A percentile compares a stretch with the other conserved stretches of the same genome.
Evolutionary conservation across 768 basidiomycete species (phyloP).

Genomic region (Lanmaoa rubissima): DNA sequence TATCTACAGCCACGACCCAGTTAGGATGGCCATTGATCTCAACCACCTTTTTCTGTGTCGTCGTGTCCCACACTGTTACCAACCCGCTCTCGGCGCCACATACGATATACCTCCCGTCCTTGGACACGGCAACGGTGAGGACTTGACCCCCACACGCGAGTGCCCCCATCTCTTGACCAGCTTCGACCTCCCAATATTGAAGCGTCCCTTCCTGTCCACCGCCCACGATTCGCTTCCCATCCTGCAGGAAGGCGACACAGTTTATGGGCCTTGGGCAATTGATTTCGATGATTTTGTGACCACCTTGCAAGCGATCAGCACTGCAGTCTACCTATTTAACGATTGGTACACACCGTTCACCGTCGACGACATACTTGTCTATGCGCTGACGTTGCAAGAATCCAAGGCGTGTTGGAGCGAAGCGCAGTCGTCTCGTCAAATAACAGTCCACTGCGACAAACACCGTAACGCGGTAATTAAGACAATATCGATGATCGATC

Average conservation of each 20-base stretch:
- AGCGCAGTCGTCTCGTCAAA: no score
- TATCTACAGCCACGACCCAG: constrained; percentile 15
- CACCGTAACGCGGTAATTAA: no score
- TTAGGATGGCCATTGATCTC: constrained; percentile 12
- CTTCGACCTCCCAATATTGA: constrained; percentile 5
- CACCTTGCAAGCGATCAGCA: neutral
- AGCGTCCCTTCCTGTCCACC: constrained; percentile 13
- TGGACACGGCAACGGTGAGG: constrained; percentile 8
- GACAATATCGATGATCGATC: no score
- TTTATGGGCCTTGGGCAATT: constrained; percentile 9
- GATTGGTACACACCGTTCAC: neutral
- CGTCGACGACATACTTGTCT: neutral
- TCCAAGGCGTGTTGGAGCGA: neutral
- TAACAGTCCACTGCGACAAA: no score
- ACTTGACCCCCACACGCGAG: constrained; percentile 5
- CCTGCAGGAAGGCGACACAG: constrained; percentile 5
- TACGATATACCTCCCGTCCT: constrained; percentile 9
- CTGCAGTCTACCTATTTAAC: neutral
- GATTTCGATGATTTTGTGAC: constrained; percentile 2
- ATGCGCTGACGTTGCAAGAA: neutral
- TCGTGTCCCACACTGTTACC: constrained; percentile 10
- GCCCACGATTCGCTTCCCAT: neutral
- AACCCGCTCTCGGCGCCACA: constrained; percentile 13
- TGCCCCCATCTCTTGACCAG: neutral
- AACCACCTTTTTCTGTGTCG: neutral